Base-by-base conservation (phyloP, 352 stramenopile species). In the Pythium plurisporium region DNA sequence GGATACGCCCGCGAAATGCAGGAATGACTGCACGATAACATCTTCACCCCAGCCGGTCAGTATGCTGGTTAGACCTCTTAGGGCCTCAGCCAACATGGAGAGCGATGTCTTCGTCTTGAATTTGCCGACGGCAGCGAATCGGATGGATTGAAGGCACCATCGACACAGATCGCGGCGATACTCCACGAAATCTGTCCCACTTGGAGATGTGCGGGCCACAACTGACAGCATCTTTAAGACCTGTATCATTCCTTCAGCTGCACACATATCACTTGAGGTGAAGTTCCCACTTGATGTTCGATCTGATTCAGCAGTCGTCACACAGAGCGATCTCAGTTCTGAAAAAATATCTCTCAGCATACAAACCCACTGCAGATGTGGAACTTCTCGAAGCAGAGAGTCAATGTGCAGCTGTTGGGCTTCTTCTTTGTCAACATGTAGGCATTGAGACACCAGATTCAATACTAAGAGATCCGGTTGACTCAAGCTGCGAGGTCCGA, bases 21-120 rank as follows among this genome's bases (percentile, higher is more conserved):
- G 44, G 48, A 70, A 76, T 1, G 64, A 67, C 11, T 53, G 44
- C 11, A 84, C 44, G 0, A 84, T 42, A 10, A 60, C 50, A 0
- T 57, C 56, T 38, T 84, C 74, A 2, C 69, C 56, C 62, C 62
- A 70, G 4, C 56, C 56, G 14, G 17, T 12, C 1, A 55, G 50
- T 5, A 58, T 31, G 15, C 26, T 41, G 4, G 33, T 33, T 6
- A 70, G 12, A 11, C 55, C 55, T 12, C 41, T 17, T 20, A 70
- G 33, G 10, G 51, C 44, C 11, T 54, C 51, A 17, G 58, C 27
- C 6, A 64, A 22, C 10, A 60, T 22, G 14, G 4, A 3, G 33
- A 30, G 15, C 5, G 55, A 47, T 36, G 22, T 25, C 1, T 25
- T 22, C 14, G 49, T 45, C 25, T 38, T 47, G 14, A 45, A 27